Base-by-base conservation (phyloP, 2,329 filamentous ascomycete genomes). In the Paramyrothecium sp. region DNA sequence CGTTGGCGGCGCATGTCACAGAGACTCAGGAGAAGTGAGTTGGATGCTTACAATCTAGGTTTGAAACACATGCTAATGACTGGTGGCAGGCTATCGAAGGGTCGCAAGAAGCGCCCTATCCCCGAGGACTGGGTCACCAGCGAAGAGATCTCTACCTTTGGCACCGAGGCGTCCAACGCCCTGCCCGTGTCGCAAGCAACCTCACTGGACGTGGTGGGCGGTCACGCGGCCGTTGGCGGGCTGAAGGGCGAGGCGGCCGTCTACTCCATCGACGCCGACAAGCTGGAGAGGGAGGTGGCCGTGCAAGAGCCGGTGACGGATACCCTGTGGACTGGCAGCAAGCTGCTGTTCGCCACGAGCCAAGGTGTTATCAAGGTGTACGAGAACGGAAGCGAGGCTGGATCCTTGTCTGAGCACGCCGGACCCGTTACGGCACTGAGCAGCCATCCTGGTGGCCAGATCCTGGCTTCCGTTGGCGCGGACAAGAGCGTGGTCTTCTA, bases 401-500 rank as follows among this genome's bases (percentile, higher is more conserved):
- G 86, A 3, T 85, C 86, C 49, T 86, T 96, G 65, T 81, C 82
- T n/a, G 88, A 90, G 54, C 95, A 99, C 73, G 90, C 92, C 21
- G 94, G 93, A 4, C 81, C 90, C 56, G 89, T 87, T 1, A 95
- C 88, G 10, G 89, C 85, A 5, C 74, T 99, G 57, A 87, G 91
- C 38, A 70, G 93, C 8, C 95, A 99, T 71, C 92, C 95, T 1
- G 89, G 90, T 62, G 90, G 89, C 44, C 85, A 89, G 54, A 86
- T 99, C 56, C 72, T 97, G 51, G 94, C 91, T 2, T 97, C 94
- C 0, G 90, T 95, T 34, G 93, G 94, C 52, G 84, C 87, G 2
- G 95, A 99, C 73, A 97, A 97, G 84, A 94, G 90, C 73, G 92
- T 96, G 68, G 86, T 93, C 2, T 86, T 98, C 60, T 97, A 98